Base-by-base conservation (phyloP, 345 rosid species). In the Eucalyptus cloeziana region DNA sequence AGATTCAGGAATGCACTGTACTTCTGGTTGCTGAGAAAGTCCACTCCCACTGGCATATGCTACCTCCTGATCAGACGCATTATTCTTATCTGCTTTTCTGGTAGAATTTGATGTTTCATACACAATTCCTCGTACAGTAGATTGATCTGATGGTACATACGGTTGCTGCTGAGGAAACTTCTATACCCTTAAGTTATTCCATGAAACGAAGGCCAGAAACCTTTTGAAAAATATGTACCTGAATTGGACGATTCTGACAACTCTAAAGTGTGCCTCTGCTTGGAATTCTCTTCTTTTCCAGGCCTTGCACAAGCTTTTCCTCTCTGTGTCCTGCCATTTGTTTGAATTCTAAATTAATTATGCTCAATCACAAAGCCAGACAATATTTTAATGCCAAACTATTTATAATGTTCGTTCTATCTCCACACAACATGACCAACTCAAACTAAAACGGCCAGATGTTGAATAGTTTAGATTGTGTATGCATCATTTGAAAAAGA, bases 291-390 rank as follows among this genome's bases (percentile, higher is more conserved):
- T 89, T 97, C 96, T 90, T 96, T 98, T 91, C 94, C 98, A 40
- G 96, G 96, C 91, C 91, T 94, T 86, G 96, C 97, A 91, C 97
- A 94, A 47, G 97, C 97, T 94, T 97, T 98, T 88, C 99, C 99
- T 92, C 96, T 98, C 69, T 95, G 89, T 88, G 95, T 93, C 92
- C 99, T 98, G 94, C 83, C 89, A 88, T 87, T 43, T 90, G 51
- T 86, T 45, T 89, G 92, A 40, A 76, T 43, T 40, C 85, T 22
- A 40, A 24, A 76, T 76, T 21, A 76, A 22, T 40, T 76, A 37
- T 76, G 85, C 85, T 76, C 85, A 76, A 76, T 76, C 85, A 76
- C 47, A 3, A 76, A 76, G 27, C 83, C 45, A 24, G 4, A 76
- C 47, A 40, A 76, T 76, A 76, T 40, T 76, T 76, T 6, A 40